phyloP scores from a whole-genome alignment of 176 grass and related monocot species.

The Tillandsia leiboldiana region DNA sequence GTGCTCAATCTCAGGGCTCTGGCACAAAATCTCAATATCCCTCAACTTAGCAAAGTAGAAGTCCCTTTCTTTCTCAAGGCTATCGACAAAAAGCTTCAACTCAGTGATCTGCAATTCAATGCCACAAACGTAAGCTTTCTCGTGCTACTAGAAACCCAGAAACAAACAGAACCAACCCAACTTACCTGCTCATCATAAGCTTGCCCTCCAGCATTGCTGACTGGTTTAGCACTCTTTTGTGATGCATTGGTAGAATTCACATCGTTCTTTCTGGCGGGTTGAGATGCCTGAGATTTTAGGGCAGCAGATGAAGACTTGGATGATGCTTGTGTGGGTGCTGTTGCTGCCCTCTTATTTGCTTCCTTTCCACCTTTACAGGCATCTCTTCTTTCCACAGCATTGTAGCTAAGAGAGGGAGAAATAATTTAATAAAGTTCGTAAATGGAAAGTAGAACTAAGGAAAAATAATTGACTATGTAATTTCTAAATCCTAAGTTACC shows the following conservation, averaged over 20 bases:
- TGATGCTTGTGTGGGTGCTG: constrained; percentile 35
- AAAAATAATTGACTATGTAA: background rate
- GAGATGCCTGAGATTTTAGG: constrained; percentile 39
- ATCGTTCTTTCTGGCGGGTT: constrained; percentile 34
- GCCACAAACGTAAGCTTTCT: background rate
- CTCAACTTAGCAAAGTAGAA: constrained; percentile 94
- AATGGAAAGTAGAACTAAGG: background rate
- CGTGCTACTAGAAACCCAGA: background rate
- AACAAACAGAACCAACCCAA: background rate
- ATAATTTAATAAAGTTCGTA: background rate
- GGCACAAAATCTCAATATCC: constrained; percentile 84
- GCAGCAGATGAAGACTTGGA: constrained; percentile 37
- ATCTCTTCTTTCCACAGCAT: constrained; percentile 72
- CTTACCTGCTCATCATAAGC: constrained; percentile 67
- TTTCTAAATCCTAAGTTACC: background rate
- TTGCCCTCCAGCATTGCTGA: constrained; percentile 31
- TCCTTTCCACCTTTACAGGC: constrained; percentile 84
- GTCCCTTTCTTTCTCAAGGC: constrained; percentile 90
- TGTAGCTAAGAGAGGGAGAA: constrained; percentile 46
- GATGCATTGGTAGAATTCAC: constrained; percentile 30
- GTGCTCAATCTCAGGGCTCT: constrained; percentile 55
- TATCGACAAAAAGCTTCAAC: constrained; percentile 79
- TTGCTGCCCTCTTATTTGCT: constrained; percentile 57
- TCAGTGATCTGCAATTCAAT: constrained; percentile 61
- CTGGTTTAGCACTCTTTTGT: constrained; percentile 33